These are phyloP conservation scores for Aulographum hederae DNA, from an alignment of 2,329 filamentous ascomycete species.

Conservation along the genomic window DNA sequence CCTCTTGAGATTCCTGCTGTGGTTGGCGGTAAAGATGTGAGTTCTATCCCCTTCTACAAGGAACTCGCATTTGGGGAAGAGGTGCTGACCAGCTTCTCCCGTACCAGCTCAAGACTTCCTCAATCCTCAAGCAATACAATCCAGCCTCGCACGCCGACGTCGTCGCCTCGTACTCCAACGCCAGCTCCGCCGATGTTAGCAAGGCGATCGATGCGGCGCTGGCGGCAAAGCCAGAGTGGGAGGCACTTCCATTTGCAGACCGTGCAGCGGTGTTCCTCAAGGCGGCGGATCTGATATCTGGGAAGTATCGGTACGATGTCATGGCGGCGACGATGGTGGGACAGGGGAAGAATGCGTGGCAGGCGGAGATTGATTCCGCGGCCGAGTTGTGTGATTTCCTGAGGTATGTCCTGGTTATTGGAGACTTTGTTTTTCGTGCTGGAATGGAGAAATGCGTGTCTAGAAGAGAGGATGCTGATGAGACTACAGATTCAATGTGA, in stretches of 20 bases:
- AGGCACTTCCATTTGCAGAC: conserved; percentile 71
- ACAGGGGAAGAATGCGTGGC: conserved; percentile 97
- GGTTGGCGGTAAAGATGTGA: conserved; percentile 64
- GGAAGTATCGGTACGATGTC: conserved; percentile 90
- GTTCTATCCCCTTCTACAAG: no score
- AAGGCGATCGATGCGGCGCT: conserved; percentile 70
- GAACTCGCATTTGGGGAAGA: no score
- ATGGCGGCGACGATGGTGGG: conserved; percentile 94
- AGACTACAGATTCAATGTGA: conserved; percentile 64
- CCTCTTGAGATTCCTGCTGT: conserved; percentile 68
- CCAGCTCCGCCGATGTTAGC: conserved; percentile 43
- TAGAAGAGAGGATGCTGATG: no score
- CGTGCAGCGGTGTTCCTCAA: conserved; percentile 88
- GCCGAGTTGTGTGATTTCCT: conserved; percentile 88
- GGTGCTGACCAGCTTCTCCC: no score
- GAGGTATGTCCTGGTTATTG: conserved; percentile 23
- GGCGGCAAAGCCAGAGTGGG: conserved; percentile 74
- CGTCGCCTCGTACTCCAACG: conserved; percentile 39
- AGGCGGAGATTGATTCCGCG: conserved; percentile 94
- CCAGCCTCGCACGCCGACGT: conserved; percentile 61
- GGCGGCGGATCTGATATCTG: conserved; percentile 76
- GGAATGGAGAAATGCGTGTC: neutral
- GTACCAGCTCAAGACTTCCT: conserved; percentile 44
- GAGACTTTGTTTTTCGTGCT: neutral
- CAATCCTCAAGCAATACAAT: conserved; percentile 55